phyloP scores from a whole-genome alignment of 257 asterid genomes.

The Capsicum baccatum region DNA sequence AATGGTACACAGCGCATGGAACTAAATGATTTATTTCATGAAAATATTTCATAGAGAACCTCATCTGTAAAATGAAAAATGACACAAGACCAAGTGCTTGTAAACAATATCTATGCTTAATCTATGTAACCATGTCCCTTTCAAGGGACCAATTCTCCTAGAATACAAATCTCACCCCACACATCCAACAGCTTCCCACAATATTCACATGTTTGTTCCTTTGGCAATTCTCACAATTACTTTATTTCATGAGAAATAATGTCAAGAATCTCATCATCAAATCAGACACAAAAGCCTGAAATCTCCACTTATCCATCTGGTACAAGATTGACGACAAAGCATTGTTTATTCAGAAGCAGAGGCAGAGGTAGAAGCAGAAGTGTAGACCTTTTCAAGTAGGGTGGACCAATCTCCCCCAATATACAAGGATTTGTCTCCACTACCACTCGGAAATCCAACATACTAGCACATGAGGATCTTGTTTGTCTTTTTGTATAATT shows the following conservation, averaged over 20 bases:
- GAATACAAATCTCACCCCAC: constrained; percentile 43
- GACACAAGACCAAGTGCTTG: constrained; percentile 24
- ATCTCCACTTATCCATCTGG: constrained; percentile 3
- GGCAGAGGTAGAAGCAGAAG: too few species aligned
- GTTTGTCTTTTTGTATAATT: constrained; percentile 32
- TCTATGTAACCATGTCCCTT: constrained; percentile 41
- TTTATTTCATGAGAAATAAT: constrained; percentile 29
- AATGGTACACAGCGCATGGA: constrained; percentile 1
- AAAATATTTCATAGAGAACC: constrained; percentile 14
- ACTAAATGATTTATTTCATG: constrained; percentile 28
- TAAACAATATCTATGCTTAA: constrained; percentile 40
- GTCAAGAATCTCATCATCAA: constrained; percentile 27
- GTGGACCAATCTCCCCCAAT: constrained; percentile 77
- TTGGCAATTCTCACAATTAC: constrained; percentile 8
- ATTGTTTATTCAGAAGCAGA: constrained; percentile 40
- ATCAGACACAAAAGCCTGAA: constrained; percentile 8
- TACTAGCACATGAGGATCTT: constrained; percentile 35
- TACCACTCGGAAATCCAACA: constrained; percentile 77
- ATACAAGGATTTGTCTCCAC: constrained; percentile 69
- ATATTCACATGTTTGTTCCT: constrained; percentile 42
- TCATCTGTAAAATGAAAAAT: constrained; percentile 24
- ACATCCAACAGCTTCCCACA: constrained; percentile 46
- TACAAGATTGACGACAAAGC: constrained; percentile 26
- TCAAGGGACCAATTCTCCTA: constrained; percentile 40
- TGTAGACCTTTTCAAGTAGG: constrained; percentile 70